Evolutionary conservation across 805 yeast genomes (phyloP).

Genomic region (Candida railenensis): DNA sequence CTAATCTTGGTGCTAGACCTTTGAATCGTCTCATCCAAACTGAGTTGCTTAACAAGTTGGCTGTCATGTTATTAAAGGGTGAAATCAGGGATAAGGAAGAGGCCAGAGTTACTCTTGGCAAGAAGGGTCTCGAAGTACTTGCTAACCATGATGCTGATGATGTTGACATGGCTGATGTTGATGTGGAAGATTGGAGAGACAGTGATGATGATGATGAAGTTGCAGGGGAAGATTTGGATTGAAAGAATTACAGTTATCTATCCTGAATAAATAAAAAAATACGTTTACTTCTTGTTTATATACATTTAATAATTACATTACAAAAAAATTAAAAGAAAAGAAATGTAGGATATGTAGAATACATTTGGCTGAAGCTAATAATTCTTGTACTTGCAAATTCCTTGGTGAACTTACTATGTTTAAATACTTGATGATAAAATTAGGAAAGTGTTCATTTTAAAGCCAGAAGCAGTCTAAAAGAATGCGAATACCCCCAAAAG

Average conservation of each 20-base stretch:
- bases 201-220: slow-evolving; percentile 58
- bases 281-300: not conserved
- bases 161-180: slow-evolving; percentile 51
- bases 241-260: not conserved
- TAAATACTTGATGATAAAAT: no score
- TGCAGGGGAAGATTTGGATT: slow-evolving; percentile 3
- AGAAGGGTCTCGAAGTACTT: slow-evolving; percentile 70
- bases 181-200: slow-evolving; percentile 60
- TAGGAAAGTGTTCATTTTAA: no score
- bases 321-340: not conserved
- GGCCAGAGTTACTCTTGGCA: slow-evolving; percentile 60
- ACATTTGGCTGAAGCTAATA: no score
- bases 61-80: slow-evolving; percentile 82
- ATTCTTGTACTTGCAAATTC: no score
- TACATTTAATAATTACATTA: not conserved
- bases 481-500: no score
- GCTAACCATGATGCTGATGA: slow-evolving; percentile 78
- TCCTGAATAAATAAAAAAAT: not conserved
- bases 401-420: no score
- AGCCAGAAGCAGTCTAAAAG: no score
- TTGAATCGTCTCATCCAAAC: slow-evolving; percentile 87
- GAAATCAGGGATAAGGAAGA: slow-evolving; percentile 86
- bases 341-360: not conserved
- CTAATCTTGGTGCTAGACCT: slow-evolving; percentile 96
- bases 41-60: slow-evolving; percentile 83